Evolutionary conservation across 352 stramenopile genomes (phyloP), one percentile per base, ranked within the genome.

Genomic region (Phytophthora kernoviae): DNA sequence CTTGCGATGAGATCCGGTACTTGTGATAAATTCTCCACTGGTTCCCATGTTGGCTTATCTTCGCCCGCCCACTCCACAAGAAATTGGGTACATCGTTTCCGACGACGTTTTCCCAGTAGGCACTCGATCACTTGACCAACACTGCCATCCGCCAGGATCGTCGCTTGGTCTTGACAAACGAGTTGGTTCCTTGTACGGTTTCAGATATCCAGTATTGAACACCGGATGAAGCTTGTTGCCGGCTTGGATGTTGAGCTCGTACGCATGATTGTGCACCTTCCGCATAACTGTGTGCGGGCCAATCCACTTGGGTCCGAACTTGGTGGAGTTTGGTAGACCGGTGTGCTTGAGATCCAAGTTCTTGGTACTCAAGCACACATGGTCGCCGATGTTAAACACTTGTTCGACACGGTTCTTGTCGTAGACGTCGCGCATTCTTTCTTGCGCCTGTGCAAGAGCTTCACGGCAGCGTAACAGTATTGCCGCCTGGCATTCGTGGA

Each of bases 201-300:
- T 65, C 5, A 53, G 11, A 12, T 40, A 64, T 1, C 37, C 39
- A 1, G 46, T 58, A n/a, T 65, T 65, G 26, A 65, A 59, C 1
- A 51, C 57, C 4, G 57, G 34, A 42, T 65, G 44, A 0, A 60
- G 42, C 9, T 57, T 58, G 26, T 59, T 58, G 0, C 57, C 57
- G 10, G 46, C 33, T 41, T 61, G 60, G 7, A 57, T 69, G 43
- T 70, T 70, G 0, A 65, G 22, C n/a, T 70, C 36, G 21, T 69
- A 70, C 2, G 48, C 61, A 10, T 69, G 60, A 8, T 63, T 54
- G 22, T 64, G 54, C 24, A 30, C 24, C 27, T 10, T 69, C 14
- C 54, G 61, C 4, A 69, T 33, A n/a, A 69, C 26, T 6, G 61
- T 57, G 22, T 65, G 60, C 14, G 42, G 52, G 10, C 45, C 36